Percentiles rank a stretch among this genome's conserved stretches.
Evolutionary conservation across 2,329 filamentous ascomycete species (phyloP).

Genomic region (Claviceps digitariae): DNA sequence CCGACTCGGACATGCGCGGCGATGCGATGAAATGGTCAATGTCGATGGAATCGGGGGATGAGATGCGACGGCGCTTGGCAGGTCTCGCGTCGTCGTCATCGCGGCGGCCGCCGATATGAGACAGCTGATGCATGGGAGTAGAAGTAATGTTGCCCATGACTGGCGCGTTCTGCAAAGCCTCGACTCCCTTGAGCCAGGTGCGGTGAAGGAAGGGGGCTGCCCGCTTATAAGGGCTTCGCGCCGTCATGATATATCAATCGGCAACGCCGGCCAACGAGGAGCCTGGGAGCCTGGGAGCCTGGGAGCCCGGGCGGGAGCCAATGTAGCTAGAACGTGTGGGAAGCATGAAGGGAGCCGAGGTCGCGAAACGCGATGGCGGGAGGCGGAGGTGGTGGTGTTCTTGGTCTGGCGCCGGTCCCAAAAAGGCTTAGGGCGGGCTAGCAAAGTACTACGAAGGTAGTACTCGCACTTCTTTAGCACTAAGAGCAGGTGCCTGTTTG

Average conservation of each 20-base stretch:
- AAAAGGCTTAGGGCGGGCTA: constrained; percentile 14
- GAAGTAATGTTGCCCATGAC: constrained; percentile 32
- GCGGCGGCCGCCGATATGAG: constrained; percentile 15
- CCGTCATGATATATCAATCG: constrained; percentile 32
- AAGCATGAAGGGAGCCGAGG: constrained; percentile 2
- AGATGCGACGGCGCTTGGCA: constrained; percentile 37
- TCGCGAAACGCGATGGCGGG: not conserved
- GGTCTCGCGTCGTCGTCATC: constrained; percentile 26
- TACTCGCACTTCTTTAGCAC: no score
- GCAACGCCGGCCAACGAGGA: constrained; percentile 2
- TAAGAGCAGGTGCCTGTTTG: no score
- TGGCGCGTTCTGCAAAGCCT: constrained; percentile 24
- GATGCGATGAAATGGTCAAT: constrained; percentile 21
- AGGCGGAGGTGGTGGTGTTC: not conserved
- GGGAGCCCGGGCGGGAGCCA: not conserved
- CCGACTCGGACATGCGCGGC: constrained; percentile 18
- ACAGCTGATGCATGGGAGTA: constrained; percentile 21
- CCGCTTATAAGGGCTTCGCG: constrained; percentile 31
- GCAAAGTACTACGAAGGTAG: not conserved
- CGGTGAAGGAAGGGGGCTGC: constrained; percentile 40
- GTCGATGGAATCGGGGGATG: constrained; percentile 21
- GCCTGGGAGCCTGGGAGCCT: not conserved
- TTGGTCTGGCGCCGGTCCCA: no score
- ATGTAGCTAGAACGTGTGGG: constrained; percentile 2
- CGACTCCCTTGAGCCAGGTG: constrained; percentile 36